These are phyloP conservation scores for Phytophthora crassamura DNA, from an alignment of 352 stramenopile species.

Conservation along the genomic window DNA sequence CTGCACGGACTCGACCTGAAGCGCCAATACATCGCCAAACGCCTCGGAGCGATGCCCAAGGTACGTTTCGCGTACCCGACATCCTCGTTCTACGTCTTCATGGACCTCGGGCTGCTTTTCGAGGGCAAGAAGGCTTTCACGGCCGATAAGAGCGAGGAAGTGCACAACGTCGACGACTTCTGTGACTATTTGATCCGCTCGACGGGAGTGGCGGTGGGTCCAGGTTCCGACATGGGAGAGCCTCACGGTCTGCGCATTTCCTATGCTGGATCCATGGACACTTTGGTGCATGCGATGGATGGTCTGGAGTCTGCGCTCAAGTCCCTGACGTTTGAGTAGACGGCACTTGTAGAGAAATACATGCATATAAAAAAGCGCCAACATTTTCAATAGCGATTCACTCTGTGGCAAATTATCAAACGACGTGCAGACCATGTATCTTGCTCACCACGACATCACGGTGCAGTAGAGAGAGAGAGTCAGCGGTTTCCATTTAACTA, in stretches of 20 bases:
- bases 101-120: conserved; percentile 87
- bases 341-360: neutral
- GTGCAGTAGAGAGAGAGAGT: too few species aligned
- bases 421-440: too few species aligned
- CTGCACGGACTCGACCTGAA: conserved; percentile 78
- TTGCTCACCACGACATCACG: too few species aligned
- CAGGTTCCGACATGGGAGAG: conserved; percentile 96
- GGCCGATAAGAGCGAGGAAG: conserved; percentile 30
- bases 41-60: conserved; percentile 81
- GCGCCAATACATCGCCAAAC: conserved; percentile 89
- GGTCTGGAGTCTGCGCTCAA: conserved; percentile 59
- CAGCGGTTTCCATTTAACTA: too few species aligned
- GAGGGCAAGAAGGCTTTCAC: conserved; percentile 55
- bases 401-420: too few species aligned
- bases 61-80: conserved; percentile 87
- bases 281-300: conserved; percentile 68
- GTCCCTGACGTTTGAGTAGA: conserved; percentile 53
- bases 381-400: neutral
- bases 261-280: conserved; percentile 95
- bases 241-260: conserved; percentile 93
- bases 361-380: neutral
- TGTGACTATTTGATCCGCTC: conserved; percentile 93
- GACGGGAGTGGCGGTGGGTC: conserved; percentile 93
- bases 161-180: conserved; percentile 68
- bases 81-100: conserved; percentile 97